Conservation (phyloP, 2,329 filamentous ascomycete species). For the Arthrinium puccinioides region DNA sequence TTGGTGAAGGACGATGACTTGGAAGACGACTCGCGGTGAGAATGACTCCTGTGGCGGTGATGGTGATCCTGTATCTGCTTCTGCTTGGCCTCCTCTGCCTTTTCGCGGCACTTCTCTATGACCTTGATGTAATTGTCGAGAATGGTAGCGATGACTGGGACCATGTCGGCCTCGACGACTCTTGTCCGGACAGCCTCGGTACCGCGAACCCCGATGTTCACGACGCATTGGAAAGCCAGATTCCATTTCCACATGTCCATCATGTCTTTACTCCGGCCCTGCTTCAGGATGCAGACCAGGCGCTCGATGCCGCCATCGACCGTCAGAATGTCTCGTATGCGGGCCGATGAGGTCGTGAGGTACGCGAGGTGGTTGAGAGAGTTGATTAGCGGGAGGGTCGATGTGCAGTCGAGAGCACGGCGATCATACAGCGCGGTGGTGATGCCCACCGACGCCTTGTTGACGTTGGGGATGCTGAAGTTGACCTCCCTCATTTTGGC, state of each 20-base stretch:
- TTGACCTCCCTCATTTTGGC: constrained; percentile 96
- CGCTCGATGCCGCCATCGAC: constrained; percentile 98
- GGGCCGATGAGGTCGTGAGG: constrained; percentile 93
- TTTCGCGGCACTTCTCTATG: constrained; percentile 83
- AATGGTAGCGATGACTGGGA: constrained; percentile 96
- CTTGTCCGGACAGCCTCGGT: constrained; percentile 90
- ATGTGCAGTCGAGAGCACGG: constrained; percentile 94
- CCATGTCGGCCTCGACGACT: constrained; percentile 98
- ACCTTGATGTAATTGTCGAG: constrained; percentile 98
- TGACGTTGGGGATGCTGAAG: constrained; percentile 98
- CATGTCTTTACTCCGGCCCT: constrained; percentile 93
- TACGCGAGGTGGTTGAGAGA: constrained; percentile 98
- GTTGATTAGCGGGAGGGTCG: constrained; percentile 94
- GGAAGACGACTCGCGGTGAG: constrained; percentile 36
- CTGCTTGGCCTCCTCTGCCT: constrained; percentile 74
- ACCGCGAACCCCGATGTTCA: constrained; percentile 95
- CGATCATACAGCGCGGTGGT: constrained; percentile 97
- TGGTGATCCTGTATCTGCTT: constrained; percentile 53
- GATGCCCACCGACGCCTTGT: constrained; percentile 98
- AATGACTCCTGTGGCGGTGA: constrained; percentile 41
- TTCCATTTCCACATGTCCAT: constrained; percentile 99
- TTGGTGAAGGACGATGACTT: constrained; percentile 45
- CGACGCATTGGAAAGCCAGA: constrained; percentile 95
- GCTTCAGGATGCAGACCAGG: constrained; percentile 94
- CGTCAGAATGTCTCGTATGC: constrained; percentile 94